phyloP scores from a whole-genome alignment of 495 filamentous ascomycete species.

The Venustampulla echinocandica region DNA sequence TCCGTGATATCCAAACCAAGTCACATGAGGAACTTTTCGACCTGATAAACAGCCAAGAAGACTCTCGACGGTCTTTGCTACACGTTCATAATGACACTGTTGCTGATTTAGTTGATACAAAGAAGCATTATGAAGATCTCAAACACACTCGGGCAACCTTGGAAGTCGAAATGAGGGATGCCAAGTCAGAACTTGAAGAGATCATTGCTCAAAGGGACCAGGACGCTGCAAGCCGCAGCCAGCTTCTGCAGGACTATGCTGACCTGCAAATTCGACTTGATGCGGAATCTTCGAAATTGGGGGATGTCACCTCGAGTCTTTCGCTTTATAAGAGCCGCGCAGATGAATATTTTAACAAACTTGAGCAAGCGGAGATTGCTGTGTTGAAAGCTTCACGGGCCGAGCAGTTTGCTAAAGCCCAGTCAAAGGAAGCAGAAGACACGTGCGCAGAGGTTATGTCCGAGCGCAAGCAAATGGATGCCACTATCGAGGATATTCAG shows the following conservation, averaged over 20 bases:
- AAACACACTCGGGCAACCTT: slow-evolving; percentile 67
- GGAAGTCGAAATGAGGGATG: slow-evolving; percentile 87
- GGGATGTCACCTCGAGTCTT: slow-evolving; percentile 75
- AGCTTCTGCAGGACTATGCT: slow-evolving; percentile 85
- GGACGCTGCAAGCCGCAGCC: slow-evolving; percentile 71
- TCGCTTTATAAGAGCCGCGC: slow-evolving; percentile 86
- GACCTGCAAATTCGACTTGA: slow-evolving; percentile 93
- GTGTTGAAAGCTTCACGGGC: slow-evolving; percentile 87
- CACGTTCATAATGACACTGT: slow-evolving; percentile 80
- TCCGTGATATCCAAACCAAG: slow-evolving; percentile 86
- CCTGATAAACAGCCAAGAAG: slow-evolving; percentile 87
- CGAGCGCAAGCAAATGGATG: slow-evolving; percentile 85
- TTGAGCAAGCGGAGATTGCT: slow-evolving; percentile 93
- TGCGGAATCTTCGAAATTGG: slow-evolving; percentile 73
- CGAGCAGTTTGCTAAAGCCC: slow-evolving; percentile 87
- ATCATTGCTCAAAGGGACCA: slow-evolving; percentile 69
- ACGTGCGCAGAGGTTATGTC: slow-evolving; percentile 84
- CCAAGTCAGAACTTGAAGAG: slow-evolving; percentile 75
- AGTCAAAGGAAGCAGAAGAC: slow-evolving; percentile 84
- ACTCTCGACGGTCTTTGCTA: slow-evolving; percentile 71
- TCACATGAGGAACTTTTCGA: slow-evolving; percentile 94
- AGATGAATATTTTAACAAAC: slow-evolving; percentile 95
- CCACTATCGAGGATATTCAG: slow-evolving; percentile 81
- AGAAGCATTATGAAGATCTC: slow-evolving; percentile 74
- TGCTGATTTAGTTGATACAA: slow-evolving; percentile 75